These are phyloP conservation scores for Sparassis latifolia DNA, from an alignment of 1,284 basidiomycete species.

Conservation along the genomic window DNA sequence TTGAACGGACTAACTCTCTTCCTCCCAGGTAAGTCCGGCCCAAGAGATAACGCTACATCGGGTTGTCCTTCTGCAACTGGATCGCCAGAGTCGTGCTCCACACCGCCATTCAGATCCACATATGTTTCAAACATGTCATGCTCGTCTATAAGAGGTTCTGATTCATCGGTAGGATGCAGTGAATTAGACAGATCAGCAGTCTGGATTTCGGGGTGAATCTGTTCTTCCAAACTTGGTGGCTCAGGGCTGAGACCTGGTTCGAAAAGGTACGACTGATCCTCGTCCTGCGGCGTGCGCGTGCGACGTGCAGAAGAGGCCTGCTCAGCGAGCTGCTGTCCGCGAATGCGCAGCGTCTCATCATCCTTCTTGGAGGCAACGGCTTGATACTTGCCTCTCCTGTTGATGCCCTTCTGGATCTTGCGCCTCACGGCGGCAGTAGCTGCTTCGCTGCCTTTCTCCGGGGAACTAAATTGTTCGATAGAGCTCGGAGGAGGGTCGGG, in stretches of 20 bases:
- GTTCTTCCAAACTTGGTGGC: no score
- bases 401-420: not conserved
- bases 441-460: slow-evolving; percentile 10
- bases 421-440: not conserved
- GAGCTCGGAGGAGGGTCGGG: slow-evolving; percentile 7
- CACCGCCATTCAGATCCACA: slow-evolving; percentile 11
- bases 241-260: no score
- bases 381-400: not conserved
- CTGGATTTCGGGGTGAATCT: no score
- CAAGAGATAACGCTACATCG: no score
- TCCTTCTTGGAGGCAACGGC: not conserved
- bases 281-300: no score
- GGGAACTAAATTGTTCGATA: slow-evolving; percentile 22
- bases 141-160: not conserved
- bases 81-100: no score
- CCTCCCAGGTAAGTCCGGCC: no score
- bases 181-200: no score
- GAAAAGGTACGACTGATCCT: no score
- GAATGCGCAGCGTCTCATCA: slow-evolving; percentile 1
- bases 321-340: slow-evolving; percentile 2
- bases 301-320: not conserved
- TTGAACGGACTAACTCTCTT: no score
- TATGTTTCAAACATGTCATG: slow-evolving; percentile 9
- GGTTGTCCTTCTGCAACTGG: no score
- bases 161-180: no score